phyloP scores from a whole-genome alignment of 768 basidiomycete genomes.

The Amanita pseudoporphyria region DNA sequence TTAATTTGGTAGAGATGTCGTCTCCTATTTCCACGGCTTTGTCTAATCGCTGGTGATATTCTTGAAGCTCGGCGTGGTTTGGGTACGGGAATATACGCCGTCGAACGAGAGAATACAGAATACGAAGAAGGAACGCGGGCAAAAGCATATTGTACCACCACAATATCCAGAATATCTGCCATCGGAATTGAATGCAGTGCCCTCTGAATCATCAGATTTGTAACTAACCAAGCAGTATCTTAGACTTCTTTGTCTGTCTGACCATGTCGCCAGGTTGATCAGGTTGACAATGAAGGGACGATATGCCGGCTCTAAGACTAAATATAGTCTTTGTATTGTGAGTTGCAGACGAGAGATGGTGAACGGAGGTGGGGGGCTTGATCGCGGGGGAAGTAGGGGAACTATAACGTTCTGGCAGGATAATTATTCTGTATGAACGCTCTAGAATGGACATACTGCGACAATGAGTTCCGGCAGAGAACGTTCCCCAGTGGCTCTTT shows the following conservation, averaged over 20 bases:
- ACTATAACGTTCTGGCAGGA: slow-evolving; percentile 25
- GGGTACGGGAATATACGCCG: slow-evolving; percentile 46
- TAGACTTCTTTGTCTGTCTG: slow-evolving; percentile 35
- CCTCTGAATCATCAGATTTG: not conserved
- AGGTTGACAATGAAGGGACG: slow-evolving; percentile 31
- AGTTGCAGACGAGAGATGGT: slow-evolving; percentile 43
- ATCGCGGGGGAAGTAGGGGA: slow-evolving; percentile 32
- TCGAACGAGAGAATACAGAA: slow-evolving; percentile 39
- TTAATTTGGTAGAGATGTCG: slow-evolving; percentile 35
- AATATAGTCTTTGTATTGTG: slow-evolving; percentile 44
- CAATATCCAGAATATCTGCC: slow-evolving; percentile 50
- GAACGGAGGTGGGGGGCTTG: slow-evolving; percentile 32
- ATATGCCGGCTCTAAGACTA: slow-evolving; percentile 42
- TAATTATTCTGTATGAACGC: not conserved
- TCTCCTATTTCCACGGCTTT: slow-evolving; percentile 45
- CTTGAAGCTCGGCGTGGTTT: slow-evolving; percentile 40
- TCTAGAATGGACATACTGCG: not conserved
- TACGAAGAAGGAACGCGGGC: slow-evolving; percentile 37
- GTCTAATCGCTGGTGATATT: slow-evolving; percentile 37
- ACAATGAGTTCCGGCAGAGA: not conserved
- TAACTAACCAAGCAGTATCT: slow-evolving; percentile 41
- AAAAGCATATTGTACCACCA: slow-evolving; percentile 54
- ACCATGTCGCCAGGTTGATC: slow-evolving; percentile 44
- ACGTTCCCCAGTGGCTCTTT: not conserved
- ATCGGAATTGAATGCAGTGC: not conserved